These are phyloP conservation scores for Penicillium sclerotigenum DNA, from an alignment of 2,329 filamentous ascomycete species.

Conservation along the genomic window DNA sequence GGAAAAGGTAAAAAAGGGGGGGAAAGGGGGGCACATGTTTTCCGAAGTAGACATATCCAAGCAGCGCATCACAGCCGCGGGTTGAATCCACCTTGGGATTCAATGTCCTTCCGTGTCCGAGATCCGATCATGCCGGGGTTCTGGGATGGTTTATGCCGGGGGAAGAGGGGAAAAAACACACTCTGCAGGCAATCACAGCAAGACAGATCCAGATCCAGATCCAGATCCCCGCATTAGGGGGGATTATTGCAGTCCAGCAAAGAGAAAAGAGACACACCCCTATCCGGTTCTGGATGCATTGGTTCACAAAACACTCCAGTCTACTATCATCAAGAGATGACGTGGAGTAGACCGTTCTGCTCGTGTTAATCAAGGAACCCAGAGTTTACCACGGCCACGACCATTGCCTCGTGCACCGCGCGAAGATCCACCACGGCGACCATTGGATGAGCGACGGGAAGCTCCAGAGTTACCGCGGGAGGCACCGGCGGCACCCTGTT, in stretches of 20 bases:
- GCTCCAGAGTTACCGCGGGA: constrained; percentile 35
- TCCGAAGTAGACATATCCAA: constrained; percentile 9
- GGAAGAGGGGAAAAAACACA: constrained; percentile 10
- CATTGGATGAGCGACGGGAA: constrained; percentile 31
- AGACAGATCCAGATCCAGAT: constrained; percentile 8
- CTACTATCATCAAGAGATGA: constrained; percentile 17
- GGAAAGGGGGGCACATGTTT: neutral
- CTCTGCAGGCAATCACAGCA: constrained; percentile 11
- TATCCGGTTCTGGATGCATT: constrained; percentile 19
- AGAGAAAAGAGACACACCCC: constrained; percentile 21
- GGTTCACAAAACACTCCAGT: constrained; percentile 14
- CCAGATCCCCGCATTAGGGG: neutral
- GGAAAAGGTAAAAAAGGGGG: neutral
- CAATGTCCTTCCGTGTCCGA: constrained; percentile 13
- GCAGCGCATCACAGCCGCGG: constrained; percentile 12
- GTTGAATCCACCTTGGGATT: constrained; percentile 13
- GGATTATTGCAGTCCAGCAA: constrained; percentile 14
- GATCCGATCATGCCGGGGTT: constrained; percentile 6
- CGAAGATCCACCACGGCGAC: constrained; percentile 35
- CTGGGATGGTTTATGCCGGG: constrained; percentile 14
- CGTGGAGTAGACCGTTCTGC: constrained; percentile 20
- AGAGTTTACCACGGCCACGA: constrained; percentile 44
- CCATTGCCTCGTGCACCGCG: constrained; percentile 37
- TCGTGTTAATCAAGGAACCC: constrained; percentile 42
- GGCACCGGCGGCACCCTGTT: constrained; percentile 23